Conservation (phyloP, 805 yeast species). For the Candida berthetii region DNA sequence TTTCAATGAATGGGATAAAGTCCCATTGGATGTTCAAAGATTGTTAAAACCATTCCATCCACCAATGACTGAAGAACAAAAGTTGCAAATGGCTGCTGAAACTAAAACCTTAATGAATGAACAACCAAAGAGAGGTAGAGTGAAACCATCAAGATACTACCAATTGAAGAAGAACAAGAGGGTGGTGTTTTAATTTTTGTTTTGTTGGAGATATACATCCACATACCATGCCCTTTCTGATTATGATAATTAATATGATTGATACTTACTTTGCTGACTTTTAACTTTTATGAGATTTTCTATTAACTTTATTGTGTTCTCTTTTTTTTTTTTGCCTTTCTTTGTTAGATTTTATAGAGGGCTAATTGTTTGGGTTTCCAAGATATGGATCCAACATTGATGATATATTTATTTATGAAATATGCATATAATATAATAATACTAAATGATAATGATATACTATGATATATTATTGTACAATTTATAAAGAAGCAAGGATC, state of each 20-base stretch:
- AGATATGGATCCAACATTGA: too few species aligned
- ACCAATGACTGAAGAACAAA: background rate
- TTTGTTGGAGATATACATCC: too few species aligned
- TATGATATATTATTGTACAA: background rate
- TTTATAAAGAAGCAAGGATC: constrained; percentile 1
- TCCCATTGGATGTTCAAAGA: constrained; percentile 14
- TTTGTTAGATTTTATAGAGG: too few species aligned
- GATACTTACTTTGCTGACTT: too few species aligned
- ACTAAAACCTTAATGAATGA: constrained; percentile 1
- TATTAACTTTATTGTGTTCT: background rate
- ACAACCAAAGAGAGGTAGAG: background rate
- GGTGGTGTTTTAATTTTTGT: background rate
- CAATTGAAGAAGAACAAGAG: background rate
- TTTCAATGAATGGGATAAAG: background rate
- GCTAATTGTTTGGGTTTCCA: too few species aligned
- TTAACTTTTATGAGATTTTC: too few species aligned
- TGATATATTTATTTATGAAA: background rate
- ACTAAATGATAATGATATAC: background rate
- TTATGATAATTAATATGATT: too few species aligned
- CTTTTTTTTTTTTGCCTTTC: background rate
- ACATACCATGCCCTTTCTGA: too few species aligned
- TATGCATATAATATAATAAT: background rate
- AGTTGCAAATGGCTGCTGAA: background rate
- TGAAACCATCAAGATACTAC: background rate
- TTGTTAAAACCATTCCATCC: constrained; percentile 1